Evolutionary conservation across 2,329 filamentous ascomycete genomes (phyloP).

Genomic region (Phaeosphaeria sp.): DNA sequence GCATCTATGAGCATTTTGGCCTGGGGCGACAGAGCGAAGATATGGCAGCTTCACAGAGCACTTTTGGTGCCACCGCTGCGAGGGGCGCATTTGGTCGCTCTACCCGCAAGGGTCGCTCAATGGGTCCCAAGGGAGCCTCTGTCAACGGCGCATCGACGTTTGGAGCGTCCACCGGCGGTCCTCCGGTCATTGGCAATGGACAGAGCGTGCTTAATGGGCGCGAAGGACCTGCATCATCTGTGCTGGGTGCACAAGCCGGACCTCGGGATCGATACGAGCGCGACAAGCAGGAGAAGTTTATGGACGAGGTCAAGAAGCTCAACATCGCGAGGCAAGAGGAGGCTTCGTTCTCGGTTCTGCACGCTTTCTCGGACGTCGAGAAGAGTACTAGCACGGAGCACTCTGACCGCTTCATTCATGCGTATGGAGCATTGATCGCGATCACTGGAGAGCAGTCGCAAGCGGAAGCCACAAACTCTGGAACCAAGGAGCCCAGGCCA

Average conservation of each 20-base stretch:
- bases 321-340: conserved; percentile 75
- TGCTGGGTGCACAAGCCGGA: conserved; percentile 53
- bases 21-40: conserved; percentile 62
- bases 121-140: conserved; percentile 45
- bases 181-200: conserved; percentile 84
- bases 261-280: conserved; percentile 78
- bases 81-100: conserved; percentile 62
- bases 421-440: conserved; percentile 80
- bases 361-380: conserved; percentile 79
- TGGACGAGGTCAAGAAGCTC: conserved; percentile 78
- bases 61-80: conserved; percentile 38
- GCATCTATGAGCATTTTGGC: conserved; percentile 96
- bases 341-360: conserved; percentile 74
- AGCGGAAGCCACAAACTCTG: conserved; percentile 63
- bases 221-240: conserved; percentile 68
- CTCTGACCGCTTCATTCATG: conserved; percentile 77
- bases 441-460: conserved; percentile 73
- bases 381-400: conserved; percentile 73
- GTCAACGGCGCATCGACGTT: conserved; percentile 54
- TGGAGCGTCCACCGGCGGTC: conserved; percentile 70
- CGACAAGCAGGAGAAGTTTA: conserved; percentile 84
- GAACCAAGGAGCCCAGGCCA: conserved; percentile 70
- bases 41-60: conserved; percentile 45
- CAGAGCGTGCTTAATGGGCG: conserved; percentile 65
- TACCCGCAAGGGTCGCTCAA: conserved; percentile 50